Conservation (phyloP, 805 yeast genomes). For the Ogataea paradorogensis region DNA sequence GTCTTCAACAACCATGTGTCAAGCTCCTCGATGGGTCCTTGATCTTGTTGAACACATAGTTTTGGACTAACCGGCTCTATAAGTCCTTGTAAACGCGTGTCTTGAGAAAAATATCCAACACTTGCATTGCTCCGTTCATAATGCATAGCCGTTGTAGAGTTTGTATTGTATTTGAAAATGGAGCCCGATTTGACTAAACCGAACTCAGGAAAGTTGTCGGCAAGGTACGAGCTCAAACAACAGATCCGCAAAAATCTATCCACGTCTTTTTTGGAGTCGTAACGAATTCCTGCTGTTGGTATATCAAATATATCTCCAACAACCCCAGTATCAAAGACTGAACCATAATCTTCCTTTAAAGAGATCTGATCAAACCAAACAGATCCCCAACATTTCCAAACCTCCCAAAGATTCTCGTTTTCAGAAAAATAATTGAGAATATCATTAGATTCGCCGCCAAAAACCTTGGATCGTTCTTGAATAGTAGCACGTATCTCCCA, state of each 20-base stretch:
- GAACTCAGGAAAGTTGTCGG: conserved; percentile 48
- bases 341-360: conserved; percentile 51
- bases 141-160: background rate
- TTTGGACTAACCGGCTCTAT: conserved; percentile 19
- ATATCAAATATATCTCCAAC: conserved; percentile 56
- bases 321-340: conserved; percentile 55
- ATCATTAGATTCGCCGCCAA: conserved; percentile 31
- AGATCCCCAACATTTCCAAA: conserved; percentile 85
- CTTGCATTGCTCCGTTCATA: conserved; percentile 21
- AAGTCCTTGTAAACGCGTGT: conserved; percentile 23
- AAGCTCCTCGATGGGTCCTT: conserved; percentile 2
- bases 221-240: conserved; percentile 47
- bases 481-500: conserved; percentile 19
- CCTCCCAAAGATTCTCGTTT: conserved; percentile 67
- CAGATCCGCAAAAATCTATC: conserved; percentile 51
- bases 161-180: conserved; percentile 39
- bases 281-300: conserved; percentile 61
- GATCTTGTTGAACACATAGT: conserved; percentile 6
- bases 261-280: conserved; percentile 44
- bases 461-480: conserved; percentile 10
- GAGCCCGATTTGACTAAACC: conserved; percentile 50
- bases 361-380: conserved; percentile 68
- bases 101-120: conserved; percentile 26
- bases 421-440: conserved; percentile 50
- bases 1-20: conserved; percentile 19